Evolutionary conservation across 306 rosid species (phyloP).

Genomic region (Senna siamea): DNA sequence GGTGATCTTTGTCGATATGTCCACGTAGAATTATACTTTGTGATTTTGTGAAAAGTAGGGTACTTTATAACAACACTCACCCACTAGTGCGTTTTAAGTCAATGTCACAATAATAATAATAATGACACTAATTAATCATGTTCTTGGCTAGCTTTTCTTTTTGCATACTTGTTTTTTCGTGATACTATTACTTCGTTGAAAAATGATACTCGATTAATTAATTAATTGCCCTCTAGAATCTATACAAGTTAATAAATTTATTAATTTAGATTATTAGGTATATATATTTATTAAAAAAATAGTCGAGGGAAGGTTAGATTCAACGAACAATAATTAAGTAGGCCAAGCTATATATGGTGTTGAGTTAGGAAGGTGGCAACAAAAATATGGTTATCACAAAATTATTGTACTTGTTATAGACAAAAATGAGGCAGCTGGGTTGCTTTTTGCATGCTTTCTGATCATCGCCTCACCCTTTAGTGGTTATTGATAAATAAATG

Average conservation of each 20-base stretch:
- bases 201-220: no score
- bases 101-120: neutral
- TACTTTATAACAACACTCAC: neutral
- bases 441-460: no score
- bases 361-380: neutral
- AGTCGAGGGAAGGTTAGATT: no score
- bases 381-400: neutral
- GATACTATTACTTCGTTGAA: neutral
- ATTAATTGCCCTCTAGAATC: neutral
- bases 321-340: no score
- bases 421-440: neutral
- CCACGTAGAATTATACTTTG: slow-evolving; percentile 8
- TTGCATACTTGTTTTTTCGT: neutral
- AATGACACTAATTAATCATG: neutral
- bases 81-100: neutral
- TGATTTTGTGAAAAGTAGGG: neutral
- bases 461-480: neutral
- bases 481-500: no score
- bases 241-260: neutral
- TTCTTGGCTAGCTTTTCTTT: neutral
- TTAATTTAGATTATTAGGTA: no score
- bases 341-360: no score
- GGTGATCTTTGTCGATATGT: neutral
- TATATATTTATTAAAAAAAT: no score
- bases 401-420: neutral